Evolutionary conservation across 345 rosid genomes (phyloP).

Genomic region (thale cress (Arabidopsis thaliana)): DNA sequence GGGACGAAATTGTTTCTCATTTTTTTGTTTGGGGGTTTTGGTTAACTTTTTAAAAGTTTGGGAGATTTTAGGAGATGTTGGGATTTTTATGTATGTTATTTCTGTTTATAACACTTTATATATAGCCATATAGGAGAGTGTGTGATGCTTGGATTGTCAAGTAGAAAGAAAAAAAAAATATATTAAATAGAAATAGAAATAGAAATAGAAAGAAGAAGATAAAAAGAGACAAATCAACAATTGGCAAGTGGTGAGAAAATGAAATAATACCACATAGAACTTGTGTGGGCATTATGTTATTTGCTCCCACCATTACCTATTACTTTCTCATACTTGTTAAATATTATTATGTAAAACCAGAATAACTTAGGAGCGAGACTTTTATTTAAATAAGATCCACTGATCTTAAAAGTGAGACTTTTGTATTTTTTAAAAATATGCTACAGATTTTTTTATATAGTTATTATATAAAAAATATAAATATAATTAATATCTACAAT

Average conservation of each 20-base stretch:
- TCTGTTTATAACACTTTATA: conserved; percentile 24
- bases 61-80: conserved; percentile 20
- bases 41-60: neutral
- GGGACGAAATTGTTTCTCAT: conserved; percentile 40
- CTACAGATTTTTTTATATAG: too few relatives aligned
- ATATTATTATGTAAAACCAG: conserved; percentile 1
- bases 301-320: conserved; percentile 23
- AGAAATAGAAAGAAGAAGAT: neutral
- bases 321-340: neutral
- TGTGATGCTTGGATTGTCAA: conserved; percentile 2
- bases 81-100: conserved; percentile 11
- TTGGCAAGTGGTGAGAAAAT: conserved; percentile 30
- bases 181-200: neutral
- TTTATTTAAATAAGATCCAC: neutral
- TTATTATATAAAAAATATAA: too few relatives aligned
- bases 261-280: neutral
- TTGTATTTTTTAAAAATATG: neutral
- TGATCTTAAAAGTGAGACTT: neutral
- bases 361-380: neutral
- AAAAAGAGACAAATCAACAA: conserved; percentile 18
- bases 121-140: conserved; percentile 20
- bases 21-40: neutral
- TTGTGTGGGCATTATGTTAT: conserved; percentile 29
- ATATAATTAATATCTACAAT: too few relatives aligned
- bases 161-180: neutral